These are phyloP conservation scores for Peronosclerospora sorghi DNA, from an alignment of 352 stramenopile genomes.

Conservation along the genomic window DNA sequence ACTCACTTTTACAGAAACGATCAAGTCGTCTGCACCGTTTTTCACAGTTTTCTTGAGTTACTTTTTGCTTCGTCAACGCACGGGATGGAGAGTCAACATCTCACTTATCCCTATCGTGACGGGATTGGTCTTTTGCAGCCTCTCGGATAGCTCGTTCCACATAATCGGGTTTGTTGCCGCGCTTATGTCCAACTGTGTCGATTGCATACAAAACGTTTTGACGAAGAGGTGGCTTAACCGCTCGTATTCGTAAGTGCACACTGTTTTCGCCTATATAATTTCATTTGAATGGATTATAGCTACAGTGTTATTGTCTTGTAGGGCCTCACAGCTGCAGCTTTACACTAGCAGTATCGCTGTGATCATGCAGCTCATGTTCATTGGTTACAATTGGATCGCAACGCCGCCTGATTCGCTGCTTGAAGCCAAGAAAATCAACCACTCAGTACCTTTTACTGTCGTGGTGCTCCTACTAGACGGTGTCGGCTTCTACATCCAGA, in stretches of 20 bases:
- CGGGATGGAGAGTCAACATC: slow-evolving; percentile 68
- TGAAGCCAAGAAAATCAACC: slow-evolving; percentile 16
- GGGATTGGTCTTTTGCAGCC: slow-evolving; percentile 78
- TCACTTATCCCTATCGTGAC: slow-evolving; percentile 82
- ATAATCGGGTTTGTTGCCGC: slow-evolving; percentile 82
- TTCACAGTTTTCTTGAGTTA: slow-evolving; percentile 86
- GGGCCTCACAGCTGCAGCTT: slow-evolving; percentile 79
- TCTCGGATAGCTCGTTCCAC: slow-evolving; percentile 83
- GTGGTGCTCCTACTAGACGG: slow-evolving; percentile 53
- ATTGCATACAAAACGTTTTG: slow-evolving; percentile 89
- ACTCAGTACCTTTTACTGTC: slow-evolving; percentile 35
- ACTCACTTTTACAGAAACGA: slow-evolving; percentile 56
- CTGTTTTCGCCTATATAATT: background rate
- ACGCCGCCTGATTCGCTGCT: slow-evolving; percentile 18
- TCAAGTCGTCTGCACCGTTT: slow-evolving; percentile 87
- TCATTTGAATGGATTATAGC: background rate
- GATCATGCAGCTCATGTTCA: slow-evolving; percentile 72
- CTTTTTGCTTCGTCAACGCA: slow-evolving; percentile 74
- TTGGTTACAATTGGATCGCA: slow-evolving; percentile 54
- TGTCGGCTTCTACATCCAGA: slow-evolving; percentile 86
- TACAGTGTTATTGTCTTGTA: slow-evolving; percentile 9
- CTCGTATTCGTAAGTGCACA: slow-evolving; percentile 52
- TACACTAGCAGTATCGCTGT: slow-evolving; percentile 84
- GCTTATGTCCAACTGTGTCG: slow-evolving; percentile 84
- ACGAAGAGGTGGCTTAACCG: slow-evolving; percentile 80